Conservation (phyloP, 805 yeast species). For the Saturnispora dispora region DNA sequence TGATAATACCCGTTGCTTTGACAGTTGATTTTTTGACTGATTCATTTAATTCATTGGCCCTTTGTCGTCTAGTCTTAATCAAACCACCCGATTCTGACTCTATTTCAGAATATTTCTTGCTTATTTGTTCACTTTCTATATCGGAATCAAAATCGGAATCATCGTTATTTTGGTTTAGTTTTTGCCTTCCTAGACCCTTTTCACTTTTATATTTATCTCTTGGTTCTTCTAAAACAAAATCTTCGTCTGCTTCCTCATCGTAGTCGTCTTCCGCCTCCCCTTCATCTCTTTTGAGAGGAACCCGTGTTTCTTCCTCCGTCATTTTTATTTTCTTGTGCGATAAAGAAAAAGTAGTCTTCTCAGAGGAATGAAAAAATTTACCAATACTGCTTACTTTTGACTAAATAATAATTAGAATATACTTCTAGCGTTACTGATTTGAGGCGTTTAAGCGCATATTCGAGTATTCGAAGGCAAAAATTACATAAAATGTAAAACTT, state of each 20-base stretch:
- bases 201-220: not conserved
- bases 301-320: constrained; percentile 1
- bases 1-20: not conserved
- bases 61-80: constrained; percentile 14
- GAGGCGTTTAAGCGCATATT: too few relatives aligned
- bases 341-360: not conserved
- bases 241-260: constrained; percentile 7
- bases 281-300: not conserved
- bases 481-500: too few relatives aligned
- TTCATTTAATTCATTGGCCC: constrained; percentile 6
- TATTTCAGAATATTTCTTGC: not conserved
- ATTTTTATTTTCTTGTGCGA: not conserved
- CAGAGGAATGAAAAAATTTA: not conserved
- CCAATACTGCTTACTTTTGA: not conserved
- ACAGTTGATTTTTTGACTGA: not conserved
- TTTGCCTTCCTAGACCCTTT: not conserved
- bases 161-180: not conserved
- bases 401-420: too few relatives aligned
- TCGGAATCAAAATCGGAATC: constrained; percentile 1
- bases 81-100: constrained; percentile 13
- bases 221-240: constrained; percentile 5
- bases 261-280: constrained; percentile 6
- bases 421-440: too few relatives aligned
- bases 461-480: too few relatives aligned
- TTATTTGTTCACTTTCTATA: not conserved